Conservation (phyloP, 306 rosid genomes). For the Trifolium fragiferum region DNA sequence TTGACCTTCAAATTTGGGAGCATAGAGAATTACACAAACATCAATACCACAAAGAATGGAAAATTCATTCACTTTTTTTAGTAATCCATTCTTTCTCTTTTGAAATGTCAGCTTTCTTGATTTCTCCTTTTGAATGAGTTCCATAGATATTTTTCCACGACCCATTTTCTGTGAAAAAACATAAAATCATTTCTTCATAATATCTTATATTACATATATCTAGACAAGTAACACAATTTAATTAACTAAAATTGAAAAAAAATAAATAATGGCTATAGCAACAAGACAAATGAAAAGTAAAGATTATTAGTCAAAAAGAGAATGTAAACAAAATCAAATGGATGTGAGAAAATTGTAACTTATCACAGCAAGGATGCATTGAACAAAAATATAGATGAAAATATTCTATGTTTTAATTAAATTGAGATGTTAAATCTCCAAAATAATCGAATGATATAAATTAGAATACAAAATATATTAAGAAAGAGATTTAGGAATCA, state of each 20-base stretch:
- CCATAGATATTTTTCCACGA: constrained; percentile 44
- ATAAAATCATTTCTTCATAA: not conserved
- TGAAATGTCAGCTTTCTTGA: constrained; percentile 38
- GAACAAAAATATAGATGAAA: not conserved
- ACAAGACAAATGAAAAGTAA: not conserved
- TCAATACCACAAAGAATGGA: constrained; percentile 41
- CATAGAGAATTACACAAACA: constrained; percentile 38
- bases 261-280: not conserved
- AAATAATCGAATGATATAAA: no score
- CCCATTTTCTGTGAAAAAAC: constrained; percentile 40
- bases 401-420: no score
- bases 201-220: no score
- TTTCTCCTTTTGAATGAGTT: constrained; percentile 40
- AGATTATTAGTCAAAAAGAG: no score
- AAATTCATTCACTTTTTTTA: constrained; percentile 43
- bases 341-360: not conserved
- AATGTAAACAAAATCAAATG: not conserved
- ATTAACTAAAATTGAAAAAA: not conserved
- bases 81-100: constrained; percentile 35
- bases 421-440: no score
- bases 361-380: not conserved
- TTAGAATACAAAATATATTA: no score
- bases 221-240: not conserved
- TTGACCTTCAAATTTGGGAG: constrained; percentile 26
- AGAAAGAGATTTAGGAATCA: no score